Conservation (phyloP, 1,284 basidiomycete species). For the Rhodotorula sp. region DNA sequence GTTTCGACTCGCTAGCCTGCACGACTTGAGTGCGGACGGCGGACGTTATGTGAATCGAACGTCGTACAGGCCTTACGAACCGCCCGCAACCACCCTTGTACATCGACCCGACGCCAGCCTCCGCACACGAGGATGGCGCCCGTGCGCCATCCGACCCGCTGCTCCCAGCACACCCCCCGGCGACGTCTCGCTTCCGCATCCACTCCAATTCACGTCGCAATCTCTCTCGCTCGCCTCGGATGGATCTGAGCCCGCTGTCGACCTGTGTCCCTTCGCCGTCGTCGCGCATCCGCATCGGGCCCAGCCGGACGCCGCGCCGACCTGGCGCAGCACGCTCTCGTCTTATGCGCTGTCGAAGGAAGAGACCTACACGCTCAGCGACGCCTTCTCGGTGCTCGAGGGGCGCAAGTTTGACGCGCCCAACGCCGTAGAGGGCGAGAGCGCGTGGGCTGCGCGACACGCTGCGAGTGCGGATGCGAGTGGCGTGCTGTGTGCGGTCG, state of each 20-base stretch:
- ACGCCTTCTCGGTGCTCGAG: slow-evolving; percentile 28
- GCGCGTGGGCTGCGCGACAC: not conserved
- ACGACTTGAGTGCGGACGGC: too few relatives aligned
- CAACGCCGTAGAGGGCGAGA: not conserved
- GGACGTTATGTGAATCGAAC: not conserved
- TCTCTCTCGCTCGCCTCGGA: not conserved
- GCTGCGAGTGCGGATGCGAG: slow-evolving; percentile 2
- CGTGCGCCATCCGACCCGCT: not conserved
- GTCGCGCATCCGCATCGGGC: not conserved
- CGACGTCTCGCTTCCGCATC: slow-evolving; percentile 15
- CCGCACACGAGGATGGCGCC: not conserved
- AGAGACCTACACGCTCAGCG: slow-evolving; percentile 15
- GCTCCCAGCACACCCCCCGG: slow-evolving; percentile 28
- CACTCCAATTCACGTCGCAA: not conserved
- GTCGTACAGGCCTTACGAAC: slow-evolving; percentile 15
- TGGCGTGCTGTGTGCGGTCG: slow-evolving; percentile 9
- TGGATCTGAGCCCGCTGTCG: slow-evolving; percentile 20
- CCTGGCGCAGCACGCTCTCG: slow-evolving; percentile 4
- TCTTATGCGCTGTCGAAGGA: slow-evolving; percentile 18
- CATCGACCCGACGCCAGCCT: slow-evolving; percentile 9
- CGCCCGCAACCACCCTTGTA: slow-evolving; percentile 23
- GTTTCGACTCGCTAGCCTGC: too few relatives aligned
- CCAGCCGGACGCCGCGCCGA: too few relatives aligned
- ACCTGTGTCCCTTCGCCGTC: slow-evolving; percentile 28
- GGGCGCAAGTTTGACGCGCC: slow-evolving; percentile 17